phyloP scores from a whole-genome alignment of 2,329 filamentous ascomycete genomes.

The Elsinoe batatas region DNA sequence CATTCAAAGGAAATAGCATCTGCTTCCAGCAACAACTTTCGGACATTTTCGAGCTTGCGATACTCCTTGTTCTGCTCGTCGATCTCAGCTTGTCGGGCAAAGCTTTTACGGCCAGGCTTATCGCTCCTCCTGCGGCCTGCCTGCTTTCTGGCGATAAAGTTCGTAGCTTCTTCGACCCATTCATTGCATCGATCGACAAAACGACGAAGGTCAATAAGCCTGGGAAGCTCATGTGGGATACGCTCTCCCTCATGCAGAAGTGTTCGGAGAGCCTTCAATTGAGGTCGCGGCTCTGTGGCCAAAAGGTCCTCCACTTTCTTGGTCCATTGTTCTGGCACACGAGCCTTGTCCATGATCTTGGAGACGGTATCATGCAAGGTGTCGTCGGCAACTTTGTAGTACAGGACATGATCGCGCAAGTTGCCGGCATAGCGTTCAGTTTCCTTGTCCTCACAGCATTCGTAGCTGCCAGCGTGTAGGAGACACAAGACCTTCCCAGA shows the following conservation, averaged over 20 bases:
- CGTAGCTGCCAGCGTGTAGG: conserved; percentile 65
- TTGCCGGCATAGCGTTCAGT: conserved; percentile 52
- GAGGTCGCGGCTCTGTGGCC: conserved; percentile 72
- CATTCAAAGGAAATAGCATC: conserved; percentile 88
- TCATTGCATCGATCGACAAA: conserved; percentile 96
- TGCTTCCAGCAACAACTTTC: conserved; percentile 71
- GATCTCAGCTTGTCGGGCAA: conserved; percentile 61
- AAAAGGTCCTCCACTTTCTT: conserved; percentile 79
- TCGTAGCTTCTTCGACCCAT: conserved; percentile 94
- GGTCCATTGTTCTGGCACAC: conserved; percentile 77
- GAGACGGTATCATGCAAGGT: conserved; percentile 56
- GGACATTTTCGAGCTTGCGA: conserved; percentile 80
- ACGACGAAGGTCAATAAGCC: conserved; percentile 67
- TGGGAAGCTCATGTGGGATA: conserved; percentile 81
- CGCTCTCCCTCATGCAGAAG: conserved; percentile 89
- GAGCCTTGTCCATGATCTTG: conserved; percentile 78
- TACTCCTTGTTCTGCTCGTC: conserved; percentile 77
- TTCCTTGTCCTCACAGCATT: conserved; percentile 66
- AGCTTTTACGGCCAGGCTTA: conserved; percentile 67
- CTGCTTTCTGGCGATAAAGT: conserved; percentile 93
- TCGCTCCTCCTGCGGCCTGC: conserved; percentile 96
- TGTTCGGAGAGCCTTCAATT: conserved; percentile 73
- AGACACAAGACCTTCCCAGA: conserved; percentile 76
- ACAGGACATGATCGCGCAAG: conserved; percentile 55
- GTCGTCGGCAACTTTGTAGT: conserved; percentile 67